Base-by-base conservation (phyloP, 352 stramenopile genomes). In the Thraustotheca clavata region DNA sequence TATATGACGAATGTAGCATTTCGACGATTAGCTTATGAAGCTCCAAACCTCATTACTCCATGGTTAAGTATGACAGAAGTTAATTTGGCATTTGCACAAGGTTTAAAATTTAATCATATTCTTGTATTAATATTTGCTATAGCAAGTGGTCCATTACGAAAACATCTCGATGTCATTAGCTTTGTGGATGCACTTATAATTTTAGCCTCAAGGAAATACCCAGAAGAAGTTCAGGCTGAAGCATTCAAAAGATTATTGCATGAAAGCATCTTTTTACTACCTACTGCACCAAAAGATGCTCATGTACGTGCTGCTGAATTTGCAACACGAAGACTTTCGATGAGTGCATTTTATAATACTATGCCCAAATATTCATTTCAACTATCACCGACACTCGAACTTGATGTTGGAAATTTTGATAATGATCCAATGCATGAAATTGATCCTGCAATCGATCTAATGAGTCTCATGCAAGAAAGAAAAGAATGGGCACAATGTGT, bases 61-160 rank as follows among this genome's bases (percentile, higher is more conserved):
- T 65, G 57, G 57, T 65, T 65, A 36, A 43, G 27, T 6, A 55
- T 43, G 27, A 46, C 57, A 9, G 57, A 65, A n/a, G 57, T 65
- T 22, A 46, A 65, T 33, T 27, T 65, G 16, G 57, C 35, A 11
- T 65, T 57, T 26, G 38, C 57, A 20, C 57, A 65, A 65, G 57
- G 57, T 65, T 57, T 0, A n/a, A n/a, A n/a, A n/a, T n/a, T n/a
- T n/a, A n/a, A n/a, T n/a, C n/a, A n/a, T n/a, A n/a, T n/a, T n/a
- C n/a, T n/a, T n/a, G n/a, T n/a, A n/a, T n/a, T n/a, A 16, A 16
- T 49, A 7, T 22, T n/a, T n/a, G n/a, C n/a, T n/a, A n/a, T n/a
- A n/a, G 57, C 57, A n/a, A 43, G 57, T 40, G 57, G 57, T 7
- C 57, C 46, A 3, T 43, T 43, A 34, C 47, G 57, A 2, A 29